A percentile compares a stretch with the other conserved stretches of the same genome.
Evolutionary conservation across 1,284 basidiomycete genomes (phyloP).

Genomic region (Cryptococcus neoformans): DNA sequence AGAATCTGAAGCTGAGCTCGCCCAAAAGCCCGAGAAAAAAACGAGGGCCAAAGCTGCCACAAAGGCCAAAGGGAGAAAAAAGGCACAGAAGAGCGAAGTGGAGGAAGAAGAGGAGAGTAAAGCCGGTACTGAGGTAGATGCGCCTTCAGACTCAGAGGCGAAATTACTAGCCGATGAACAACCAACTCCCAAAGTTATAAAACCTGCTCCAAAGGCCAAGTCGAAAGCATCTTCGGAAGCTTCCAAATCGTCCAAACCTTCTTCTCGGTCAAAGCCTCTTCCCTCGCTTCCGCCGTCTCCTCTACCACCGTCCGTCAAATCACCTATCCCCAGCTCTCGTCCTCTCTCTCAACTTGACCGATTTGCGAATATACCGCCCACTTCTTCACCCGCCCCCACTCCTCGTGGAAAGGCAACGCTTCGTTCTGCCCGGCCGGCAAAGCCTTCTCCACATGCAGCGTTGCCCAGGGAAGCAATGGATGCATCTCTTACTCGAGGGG

Average conservation of each 20-base stretch:
- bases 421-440: slow-evolving; percentile 4
- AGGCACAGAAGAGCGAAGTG: background rate
- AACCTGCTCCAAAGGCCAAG: background rate
- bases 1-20: slow-evolving; percentile 1
- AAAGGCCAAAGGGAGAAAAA: slow-evolving; percentile 1
- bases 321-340: slow-evolving; percentile 1
- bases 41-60: background rate
- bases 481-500: slow-evolving; percentile 21
- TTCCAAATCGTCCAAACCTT: background rate
- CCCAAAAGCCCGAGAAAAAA: background rate
- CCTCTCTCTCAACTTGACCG: slow-evolving; percentile 23
- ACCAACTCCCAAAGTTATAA: background rate
- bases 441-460: slow-evolving; percentile 5
- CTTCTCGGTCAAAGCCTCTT: slow-evolving; percentile 9
- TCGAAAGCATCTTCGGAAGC: background rate
- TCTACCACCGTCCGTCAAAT: background rate
- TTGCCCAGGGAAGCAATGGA: slow-evolving; percentile 18
- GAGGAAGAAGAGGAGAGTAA: background rate
- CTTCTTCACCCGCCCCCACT: slow-evolving; percentile 15
- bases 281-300: slow-evolving; percentile 10
- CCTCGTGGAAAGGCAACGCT: slow-evolving; percentile 11
- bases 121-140: background rate
- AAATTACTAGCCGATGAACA: background rate
- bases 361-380: slow-evolving; percentile 32
- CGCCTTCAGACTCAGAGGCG: background rate